Evolutionary conservation across 179 eudicot species (phyloP).

Genomic region (Vitellaria paradoxa): DNA sequence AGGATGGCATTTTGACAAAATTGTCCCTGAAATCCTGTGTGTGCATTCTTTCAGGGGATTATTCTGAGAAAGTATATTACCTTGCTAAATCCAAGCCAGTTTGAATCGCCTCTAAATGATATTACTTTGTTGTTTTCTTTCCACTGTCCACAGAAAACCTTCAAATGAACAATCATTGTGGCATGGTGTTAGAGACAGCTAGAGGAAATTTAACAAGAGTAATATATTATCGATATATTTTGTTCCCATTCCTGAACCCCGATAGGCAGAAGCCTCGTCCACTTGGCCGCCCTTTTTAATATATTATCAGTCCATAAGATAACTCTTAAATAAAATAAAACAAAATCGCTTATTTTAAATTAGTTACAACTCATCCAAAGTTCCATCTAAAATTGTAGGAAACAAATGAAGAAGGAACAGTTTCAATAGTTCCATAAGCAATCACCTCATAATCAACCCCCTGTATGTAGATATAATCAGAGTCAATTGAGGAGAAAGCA

Average conservation of each 20-base stretch:
- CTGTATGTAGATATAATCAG: conserved; percentile 58
- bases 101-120: conserved; percentile 75
- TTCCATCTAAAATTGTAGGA: neutral
- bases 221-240: too few species aligned
- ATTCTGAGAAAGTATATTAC: conserved; percentile 24
- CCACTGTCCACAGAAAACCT: conserved; percentile 73
- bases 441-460: conserved; percentile 77
- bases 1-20: neutral
- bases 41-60: neutral
- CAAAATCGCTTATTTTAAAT: neutral
- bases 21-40: neutral
- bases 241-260: too few species aligned
- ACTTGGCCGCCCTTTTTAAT: too few species aligned
- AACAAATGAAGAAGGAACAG: neutral
- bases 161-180: conserved; percentile 12
- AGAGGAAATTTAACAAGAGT: neutral
- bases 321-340: too few species aligned
- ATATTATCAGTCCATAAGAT: too few species aligned
- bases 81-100: conserved; percentile 75
- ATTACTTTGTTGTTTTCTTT: conserved; percentile 39
- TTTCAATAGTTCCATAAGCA: neutral
- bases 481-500: conserved; percentile 56
- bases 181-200: neutral
- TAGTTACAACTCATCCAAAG: neutral
- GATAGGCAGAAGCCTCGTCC: too few species aligned